These are phyloP conservation scores for Mucor lusitanicus DNA, from an alignment of 371 early-diverging fungal species.

Conservation along the genomic window DNA sequence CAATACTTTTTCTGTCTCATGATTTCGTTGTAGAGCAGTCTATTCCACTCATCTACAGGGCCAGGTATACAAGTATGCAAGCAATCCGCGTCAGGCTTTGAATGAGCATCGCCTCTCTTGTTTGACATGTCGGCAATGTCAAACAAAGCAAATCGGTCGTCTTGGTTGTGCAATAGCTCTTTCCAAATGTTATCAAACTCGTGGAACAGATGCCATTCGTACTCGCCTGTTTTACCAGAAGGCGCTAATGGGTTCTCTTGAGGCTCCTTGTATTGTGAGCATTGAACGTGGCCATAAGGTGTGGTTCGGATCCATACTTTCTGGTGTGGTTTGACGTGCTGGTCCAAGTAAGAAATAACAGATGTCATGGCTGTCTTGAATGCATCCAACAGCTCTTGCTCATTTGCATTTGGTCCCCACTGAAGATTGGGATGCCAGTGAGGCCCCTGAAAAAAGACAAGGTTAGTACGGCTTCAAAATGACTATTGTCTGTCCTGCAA, in stretches of 20 bases:
- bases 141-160: constrained; percentile 34
- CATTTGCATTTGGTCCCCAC: constrained; percentile 39
- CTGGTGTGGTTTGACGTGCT: constrained; percentile 32
- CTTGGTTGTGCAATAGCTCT: constrained; percentile 29
- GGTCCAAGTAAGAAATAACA: constrained; percentile 30
- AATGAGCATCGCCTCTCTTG: constrained; percentile 49
- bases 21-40: constrained; percentile 38
- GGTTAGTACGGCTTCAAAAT: background rate
- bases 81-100: constrained; percentile 48
- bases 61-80: constrained; percentile 51
- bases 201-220: constrained; percentile 49
- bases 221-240: constrained; percentile 39
- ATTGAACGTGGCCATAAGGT: constrained; percentile 49
- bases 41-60: constrained; percentile 54
- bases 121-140: constrained; percentile 38
- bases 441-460: constrained; percentile 30
- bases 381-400: constrained; percentile 39
- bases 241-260: constrained; percentile 31
- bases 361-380: constrained; percentile 35
- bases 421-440: constrained; percentile 45
- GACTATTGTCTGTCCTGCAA: background rate
- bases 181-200: constrained; percentile 45
- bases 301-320: constrained; percentile 48
- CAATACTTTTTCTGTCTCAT: background rate
- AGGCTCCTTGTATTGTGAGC: constrained; percentile 40